Evolutionary conservation across 2,329 filamentous ascomycete genomes (phyloP), one percentile per base, ranked within the genome.

Genomic region (Trichophyton mentagrophytes): DNA sequence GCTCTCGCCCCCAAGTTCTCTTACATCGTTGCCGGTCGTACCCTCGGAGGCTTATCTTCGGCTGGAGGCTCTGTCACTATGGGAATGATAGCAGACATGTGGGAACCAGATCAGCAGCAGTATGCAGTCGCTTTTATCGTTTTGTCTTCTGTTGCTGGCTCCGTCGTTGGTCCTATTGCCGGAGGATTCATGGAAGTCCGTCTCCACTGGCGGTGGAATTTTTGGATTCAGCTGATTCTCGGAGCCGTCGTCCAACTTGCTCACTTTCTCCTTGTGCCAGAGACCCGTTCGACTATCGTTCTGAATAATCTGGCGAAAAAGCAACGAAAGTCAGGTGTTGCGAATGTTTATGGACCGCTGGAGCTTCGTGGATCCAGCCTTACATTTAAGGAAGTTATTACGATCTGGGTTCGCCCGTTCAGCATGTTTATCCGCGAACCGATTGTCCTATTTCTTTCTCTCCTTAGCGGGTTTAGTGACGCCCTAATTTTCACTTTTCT

Each of bases 1-100:
- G 87, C 82, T 0, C 72, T 90, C 57, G 87, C 87, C 0, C 84
- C 83, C 1, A 90, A 89, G 68, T 89, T 89, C 64, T 82, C 76
- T 4, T 80, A 82, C 2, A 77, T 90, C 61, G 74, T 90, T 62
- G 82, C 85, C n/a, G 85, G 84, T n/a, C 82, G 86, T 59, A 79
- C 81, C 9, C 78, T 89, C 0, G 82, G 82, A 49, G 84, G 83
- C 61, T 71, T 86, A 1, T 85, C 80, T 3, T 84, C 82, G 1
- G 83, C 83, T 3, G 84, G 84, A 59, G 84, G 84, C 3, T 83
- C 82, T 3, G 83, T 86, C 30, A 86, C 84, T 0, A 71, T 86
- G 1, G 84, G 83, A 6, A 82, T 86, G 72, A 79, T 86, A 1
- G 83, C 84, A 1, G 84, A 86, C 64, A 79, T 86, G 77, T 85